phyloP scores from a whole-genome alignment of 2,329 filamentous ascomycete genomes.

The Atkinsonella hypoxylon region DNA sequence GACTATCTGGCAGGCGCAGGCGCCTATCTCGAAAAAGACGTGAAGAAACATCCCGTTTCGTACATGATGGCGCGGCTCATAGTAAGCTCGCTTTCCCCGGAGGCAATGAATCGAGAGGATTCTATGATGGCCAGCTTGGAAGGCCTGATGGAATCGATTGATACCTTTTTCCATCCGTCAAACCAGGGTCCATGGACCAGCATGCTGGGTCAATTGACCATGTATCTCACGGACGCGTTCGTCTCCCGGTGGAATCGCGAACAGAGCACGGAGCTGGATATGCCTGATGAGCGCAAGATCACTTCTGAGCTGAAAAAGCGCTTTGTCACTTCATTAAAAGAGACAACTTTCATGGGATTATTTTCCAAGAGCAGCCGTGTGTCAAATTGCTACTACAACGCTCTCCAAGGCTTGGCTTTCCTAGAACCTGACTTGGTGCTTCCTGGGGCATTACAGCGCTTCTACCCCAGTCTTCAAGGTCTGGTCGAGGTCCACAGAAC shows the following conservation, averaged over 20 bases:
- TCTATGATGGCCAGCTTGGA: constrained; percentile 80
- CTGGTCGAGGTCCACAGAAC: constrained; percentile 95
- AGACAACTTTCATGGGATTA: constrained; percentile 96
- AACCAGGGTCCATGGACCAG: constrained; percentile 90
- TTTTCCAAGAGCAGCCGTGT: constrained; percentile 91
- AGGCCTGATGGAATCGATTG: constrained; percentile 83
- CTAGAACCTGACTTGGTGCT: constrained; percentile 86
- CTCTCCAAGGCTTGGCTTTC: constrained; percentile 79
- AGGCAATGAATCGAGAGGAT: constrained; percentile 61
- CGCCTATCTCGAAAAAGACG: constrained; percentile 80
- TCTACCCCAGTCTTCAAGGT: constrained; percentile 94
- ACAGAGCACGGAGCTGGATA: constrained; percentile 80
- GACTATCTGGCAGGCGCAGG: constrained; percentile 77
- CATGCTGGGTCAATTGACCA: constrained; percentile 78
- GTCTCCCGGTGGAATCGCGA: constrained; percentile 97
- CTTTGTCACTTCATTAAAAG: constrained; percentile 78
- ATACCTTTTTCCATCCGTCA: constrained; percentile 97
- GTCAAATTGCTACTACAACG: constrained; percentile 82
- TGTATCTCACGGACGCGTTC: constrained; percentile 90
- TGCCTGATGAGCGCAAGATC: constrained; percentile 67
- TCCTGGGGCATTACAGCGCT: constrained; percentile 84
- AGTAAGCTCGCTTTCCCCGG: constrained; percentile 81
- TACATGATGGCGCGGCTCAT: constrained; percentile 92
- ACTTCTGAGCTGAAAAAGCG: constrained; percentile 72
- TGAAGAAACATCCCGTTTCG: constrained; percentile 80